phyloP scores from a whole-genome alignment of 495 filamentous ascomycete genomes.

The Penicillium steckii region DNA sequence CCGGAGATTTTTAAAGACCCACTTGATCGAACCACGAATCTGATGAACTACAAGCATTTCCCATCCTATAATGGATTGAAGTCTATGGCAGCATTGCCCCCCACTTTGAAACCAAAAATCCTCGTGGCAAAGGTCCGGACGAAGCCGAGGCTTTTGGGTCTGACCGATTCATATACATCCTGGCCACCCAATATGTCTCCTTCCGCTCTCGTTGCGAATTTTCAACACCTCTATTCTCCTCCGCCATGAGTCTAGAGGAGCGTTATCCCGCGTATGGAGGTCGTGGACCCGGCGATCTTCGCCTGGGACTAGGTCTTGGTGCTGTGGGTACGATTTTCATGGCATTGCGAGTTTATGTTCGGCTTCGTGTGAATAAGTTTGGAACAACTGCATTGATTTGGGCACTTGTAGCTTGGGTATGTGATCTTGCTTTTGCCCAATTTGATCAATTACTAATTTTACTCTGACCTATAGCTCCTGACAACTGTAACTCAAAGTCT shows the following conservation, averaged over 20 bases:
- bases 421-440: not conserved
- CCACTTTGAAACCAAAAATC: not conserved
- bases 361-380: constrained; percentile 25
- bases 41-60: not conserved
- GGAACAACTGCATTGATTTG: constrained; percentile 21
- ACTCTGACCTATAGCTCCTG: not conserved
- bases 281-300: constrained; percentile 20
- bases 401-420: constrained; percentile 25
- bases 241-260: constrained; percentile 13
- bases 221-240: not conserved
- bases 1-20: not conserved
- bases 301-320: constrained; percentile 19
- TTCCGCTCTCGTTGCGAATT: not conserved
- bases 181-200: constrained; percentile 1
- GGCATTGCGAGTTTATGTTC: constrained; percentile 22
- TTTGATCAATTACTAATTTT: not conserved
- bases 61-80: not conserved
- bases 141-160: not conserved
- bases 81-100: not conserved
- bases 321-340: constrained; percentile 25
- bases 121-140: not conserved
- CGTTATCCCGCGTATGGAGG: constrained; percentile 22
- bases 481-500: constrained; percentile 23
- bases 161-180: not conserved
- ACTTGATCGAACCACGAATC: not conserved